phyloP scores from a whole-genome alignment of 805 yeast species.

The Candida dendrica region DNA sequence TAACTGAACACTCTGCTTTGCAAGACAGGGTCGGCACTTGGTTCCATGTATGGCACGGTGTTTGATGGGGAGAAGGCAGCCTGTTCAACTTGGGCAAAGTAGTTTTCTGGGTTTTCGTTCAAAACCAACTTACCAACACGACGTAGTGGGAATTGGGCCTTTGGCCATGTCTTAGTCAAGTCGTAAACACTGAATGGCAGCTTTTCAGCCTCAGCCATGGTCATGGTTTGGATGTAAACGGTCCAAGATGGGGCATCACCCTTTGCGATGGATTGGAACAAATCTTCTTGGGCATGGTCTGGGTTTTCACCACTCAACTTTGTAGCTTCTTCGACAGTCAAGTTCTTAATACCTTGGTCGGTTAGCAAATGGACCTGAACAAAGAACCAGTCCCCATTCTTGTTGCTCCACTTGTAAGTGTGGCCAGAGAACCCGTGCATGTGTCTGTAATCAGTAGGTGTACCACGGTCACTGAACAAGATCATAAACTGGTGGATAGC shows the following conservation, averaged over 20 bases:
- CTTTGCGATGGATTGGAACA: constrained; percentile 68
- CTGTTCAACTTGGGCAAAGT: constrained; percentile 83
- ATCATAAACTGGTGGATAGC: constrained; percentile 67
- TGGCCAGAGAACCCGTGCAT: constrained; percentile 87
- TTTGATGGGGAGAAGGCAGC: constrained; percentile 82
- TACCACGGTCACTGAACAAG: constrained; percentile 76
- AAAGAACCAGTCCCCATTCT: constrained; percentile 68
- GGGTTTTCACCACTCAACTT: constrained; percentile 70
- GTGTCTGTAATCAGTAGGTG: constrained; percentile 66
- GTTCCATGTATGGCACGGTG: constrained; percentile 77
- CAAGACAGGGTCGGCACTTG: constrained; percentile 78
- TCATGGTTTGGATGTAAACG: constrained; percentile 79
- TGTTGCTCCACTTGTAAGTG: constrained; percentile 73
- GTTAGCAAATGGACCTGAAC: constrained; percentile 70
- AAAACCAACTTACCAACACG: constrained; percentile 73
- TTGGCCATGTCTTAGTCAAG: constrained; percentile 91
- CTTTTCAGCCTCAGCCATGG: constrained; percentile 68
- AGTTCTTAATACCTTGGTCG: constrained; percentile 52
- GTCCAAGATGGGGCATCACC: constrained; percentile 85
- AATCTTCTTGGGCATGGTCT: constrained; percentile 73
- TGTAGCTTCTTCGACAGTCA: constrained; percentile 54
- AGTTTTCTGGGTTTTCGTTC: constrained; percentile 80
- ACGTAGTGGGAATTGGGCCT: constrained; percentile 76
- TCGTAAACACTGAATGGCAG: constrained; percentile 81
- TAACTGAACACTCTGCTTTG: constrained; percentile 78